phyloP scores from a whole-genome alignment of 78 protist species.

The Mantamonas sphyraenae region DNA sequence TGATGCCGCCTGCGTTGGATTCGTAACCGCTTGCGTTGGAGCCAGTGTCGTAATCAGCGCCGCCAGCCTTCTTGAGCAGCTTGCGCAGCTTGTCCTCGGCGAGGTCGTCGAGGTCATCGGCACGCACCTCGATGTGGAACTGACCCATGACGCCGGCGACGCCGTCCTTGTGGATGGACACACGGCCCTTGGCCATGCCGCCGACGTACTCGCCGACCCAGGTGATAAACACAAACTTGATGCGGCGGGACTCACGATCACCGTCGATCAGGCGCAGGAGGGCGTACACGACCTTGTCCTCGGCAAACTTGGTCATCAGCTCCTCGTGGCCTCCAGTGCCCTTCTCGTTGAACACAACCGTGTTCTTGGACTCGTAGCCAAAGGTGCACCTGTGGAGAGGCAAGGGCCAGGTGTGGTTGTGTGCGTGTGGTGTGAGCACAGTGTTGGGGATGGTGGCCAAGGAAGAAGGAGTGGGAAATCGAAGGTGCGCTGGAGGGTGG shows the following conservation, averaged over 20 bases:
- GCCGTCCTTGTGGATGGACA: constrained; percentile 6
- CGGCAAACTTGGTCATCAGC: background rate
- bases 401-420: background rate
- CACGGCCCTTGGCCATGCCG: constrained; percentile 5
- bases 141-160: background rate
- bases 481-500: no score
- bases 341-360: background rate
- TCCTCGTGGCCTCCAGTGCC: background rate
- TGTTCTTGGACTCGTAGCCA: constrained; percentile 1
- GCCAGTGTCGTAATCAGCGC: constrained; percentile 36
- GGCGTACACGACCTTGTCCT: constrained; percentile 8
- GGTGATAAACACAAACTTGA: constrained; percentile 22
- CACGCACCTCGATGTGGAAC: constrained; percentile 4
- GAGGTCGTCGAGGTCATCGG: background rate
- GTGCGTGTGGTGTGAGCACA: no score
- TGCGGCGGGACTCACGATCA: constrained; percentile 16
- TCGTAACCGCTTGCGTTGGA: constrained; percentile 11
- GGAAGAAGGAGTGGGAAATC: no score
- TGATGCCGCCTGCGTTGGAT: background rate
- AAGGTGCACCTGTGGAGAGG: background rate
- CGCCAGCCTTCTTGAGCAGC: constrained; percentile 20
- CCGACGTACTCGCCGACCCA: constrained; percentile 18
- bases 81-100: background rate
- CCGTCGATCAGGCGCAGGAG: constrained; percentile 22
- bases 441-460: no score